Base-by-base conservation (phyloP, 2,329 filamentous ascomycete species). In the Ophiocordyceps unilateralis region DNA sequence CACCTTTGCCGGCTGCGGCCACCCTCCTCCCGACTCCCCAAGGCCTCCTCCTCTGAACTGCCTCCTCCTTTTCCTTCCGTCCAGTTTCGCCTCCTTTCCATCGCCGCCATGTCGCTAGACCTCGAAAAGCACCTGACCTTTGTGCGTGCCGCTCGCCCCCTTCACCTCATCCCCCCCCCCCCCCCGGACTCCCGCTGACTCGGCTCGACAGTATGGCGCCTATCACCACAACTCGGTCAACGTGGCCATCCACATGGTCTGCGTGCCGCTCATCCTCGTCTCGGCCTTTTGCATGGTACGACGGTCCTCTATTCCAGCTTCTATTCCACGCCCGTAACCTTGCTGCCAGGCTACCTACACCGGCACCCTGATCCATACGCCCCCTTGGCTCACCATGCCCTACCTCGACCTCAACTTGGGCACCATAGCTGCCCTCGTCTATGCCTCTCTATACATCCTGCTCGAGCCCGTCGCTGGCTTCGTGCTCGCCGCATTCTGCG, bases 391-490 rank as follows among this genome's bases (percentile, higher is more conserved):
- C 26, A 81, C 76, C 24, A 66, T 76, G 17, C 78, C 81, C 23
- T 77, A 83, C 53, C 72, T 80, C 47, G 69, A 73, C 15, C 73
- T 78, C 45, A 88, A 77, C 50, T 65, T 77, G 38, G 76, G 74
- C 48, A 85, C 75, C 12, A 73, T 83, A 44, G 64, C 66, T 39
- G 76, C 78, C 28, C 70, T 76, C 42, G 55, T 79, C 23, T 95
- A 91, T 63, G 74, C 81, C 32, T 72, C 72, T 2, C 74, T 95
- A 44, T 98, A 96, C 58, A 71, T 96, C 40, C 74, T 98, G 20
- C 80, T 98, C 55, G 91, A 98, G 58, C 91, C 91, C 1, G 86
- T 96, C 1, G 91, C 91, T 11, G 91, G 91, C 41, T 78, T 76
- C 11, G 65, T 83, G 23, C 67, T 94, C 37, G 78, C 83, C 6